Conservation (phyloP, 352 stramenopile species). For the Phytophthora ramorum region DNA sequence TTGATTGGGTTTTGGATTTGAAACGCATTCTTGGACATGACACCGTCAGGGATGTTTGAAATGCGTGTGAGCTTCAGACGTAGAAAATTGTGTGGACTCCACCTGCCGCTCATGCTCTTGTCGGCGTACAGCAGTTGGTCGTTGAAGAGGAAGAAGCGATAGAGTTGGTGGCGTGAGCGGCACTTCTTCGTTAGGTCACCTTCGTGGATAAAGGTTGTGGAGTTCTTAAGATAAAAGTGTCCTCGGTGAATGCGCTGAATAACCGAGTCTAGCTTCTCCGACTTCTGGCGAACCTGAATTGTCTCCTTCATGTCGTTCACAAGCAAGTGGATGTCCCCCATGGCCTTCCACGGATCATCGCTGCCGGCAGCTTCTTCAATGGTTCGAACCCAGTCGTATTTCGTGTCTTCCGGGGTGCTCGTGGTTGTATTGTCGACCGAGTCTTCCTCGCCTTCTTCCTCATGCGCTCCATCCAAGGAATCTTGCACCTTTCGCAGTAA, state of each 20-base stretch:
- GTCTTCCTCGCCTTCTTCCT: conserved; percentile 22
- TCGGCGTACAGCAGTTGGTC: conserved; percentile 87
- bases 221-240: conserved; percentile 93
- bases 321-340: conserved; percentile 91
- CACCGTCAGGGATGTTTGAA: conserved; percentile 71
- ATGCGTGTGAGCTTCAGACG: conserved; percentile 86
- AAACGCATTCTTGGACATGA: conserved; percentile 82
- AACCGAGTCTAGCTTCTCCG: conserved; percentile 86
- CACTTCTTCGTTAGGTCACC: conserved; percentile 96
- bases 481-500: conserved; percentile 75
- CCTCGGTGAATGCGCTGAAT: conserved; percentile 93
- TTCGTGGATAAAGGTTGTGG: conserved; percentile 94
- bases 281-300: conserved; percentile 84
- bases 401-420: conserved; percentile 7
- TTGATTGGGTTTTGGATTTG: conserved; percentile 89
- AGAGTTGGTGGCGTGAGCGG: conserved; percentile 85
- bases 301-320: conserved; percentile 91
- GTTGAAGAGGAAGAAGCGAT: conserved; percentile 92
- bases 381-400: conserved; percentile 57
- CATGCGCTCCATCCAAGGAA: conserved; percentile 42
- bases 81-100: conserved; percentile 87
- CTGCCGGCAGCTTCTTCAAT: conserved; percentile 70
- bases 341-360: conserved; percentile 83
- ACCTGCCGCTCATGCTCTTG: conserved; percentile 79
- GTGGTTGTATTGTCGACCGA: conserved; percentile 3